phyloP scores from a whole-genome alignment of 1,284 basidiomycete genomes.

The Trichosporon coremiiforme region DNA sequence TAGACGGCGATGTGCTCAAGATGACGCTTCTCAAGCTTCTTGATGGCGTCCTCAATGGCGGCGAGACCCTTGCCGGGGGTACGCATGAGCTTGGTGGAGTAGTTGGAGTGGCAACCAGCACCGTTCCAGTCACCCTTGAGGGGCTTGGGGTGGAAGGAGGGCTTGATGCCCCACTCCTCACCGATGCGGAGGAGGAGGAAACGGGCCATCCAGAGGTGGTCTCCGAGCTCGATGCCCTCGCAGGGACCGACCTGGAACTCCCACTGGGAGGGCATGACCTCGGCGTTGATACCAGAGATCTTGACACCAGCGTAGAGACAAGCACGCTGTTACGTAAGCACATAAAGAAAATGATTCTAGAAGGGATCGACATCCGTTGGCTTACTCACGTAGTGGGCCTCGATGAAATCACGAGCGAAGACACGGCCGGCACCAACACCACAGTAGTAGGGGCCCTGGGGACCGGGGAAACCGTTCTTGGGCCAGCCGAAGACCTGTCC shows the following conservation, averaged over 20 bases:
- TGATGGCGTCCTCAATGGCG: slow-evolving; percentile 89
- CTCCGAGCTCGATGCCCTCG: slow-evolving; percentile 96
- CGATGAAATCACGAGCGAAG: slow-evolving; percentile 97
- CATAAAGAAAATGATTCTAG: neutral
- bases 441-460: slow-evolving; percentile 99
- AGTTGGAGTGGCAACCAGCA: slow-evolving; percentile 96
- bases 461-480: slow-evolving; percentile 98
- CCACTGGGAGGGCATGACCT: slow-evolving; percentile 99
- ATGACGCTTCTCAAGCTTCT: slow-evolving; percentile 78
- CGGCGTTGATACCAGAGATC: slow-evolving; percentile 99
- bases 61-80: slow-evolving; percentile 87
- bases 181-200: slow-evolving; percentile 90
- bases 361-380: neutral
- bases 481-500: slow-evolving; percentile 95
- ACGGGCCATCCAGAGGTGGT: slow-evolving; percentile 96
- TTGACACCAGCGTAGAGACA: slow-evolving; percentile 97
- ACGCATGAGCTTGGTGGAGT: slow-evolving; percentile 87
- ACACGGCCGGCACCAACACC: slow-evolving; percentile 97
- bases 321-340: slow-evolving; percentile 51
- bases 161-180: slow-evolving; percentile 96
- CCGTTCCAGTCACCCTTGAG: slow-evolving; percentile 99
- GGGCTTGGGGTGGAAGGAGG: slow-evolving; percentile 98
- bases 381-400: slow-evolving; percentile 81
- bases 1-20: slow-evolving; percentile 94
- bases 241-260: slow-evolving; percentile 99